Conservation (phyloP, 2,329 filamentous ascomycete species). For the Aspergillus niger region DNA sequence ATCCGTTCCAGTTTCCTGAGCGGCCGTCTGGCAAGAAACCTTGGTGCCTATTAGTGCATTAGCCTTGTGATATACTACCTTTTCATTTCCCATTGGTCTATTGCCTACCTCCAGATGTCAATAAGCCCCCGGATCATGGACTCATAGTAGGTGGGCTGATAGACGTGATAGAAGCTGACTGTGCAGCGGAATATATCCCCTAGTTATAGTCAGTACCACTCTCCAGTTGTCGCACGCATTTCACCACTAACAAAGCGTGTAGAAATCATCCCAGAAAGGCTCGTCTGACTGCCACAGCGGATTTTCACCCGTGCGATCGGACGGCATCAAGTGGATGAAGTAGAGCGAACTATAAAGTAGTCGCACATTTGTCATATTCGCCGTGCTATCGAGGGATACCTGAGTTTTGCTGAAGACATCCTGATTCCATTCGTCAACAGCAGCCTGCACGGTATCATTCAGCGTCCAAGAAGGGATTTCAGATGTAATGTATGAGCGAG, state of each 20-base stretch:
- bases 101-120: constrained; percentile 62
- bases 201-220: constrained; percentile 30
- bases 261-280: constrained; percentile 71
- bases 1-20: constrained; percentile 68
- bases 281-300: constrained; percentile 65
- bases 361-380: constrained; percentile 33
- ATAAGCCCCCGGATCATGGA: constrained; percentile 68
- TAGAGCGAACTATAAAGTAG: constrained; percentile 49
- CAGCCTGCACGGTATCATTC: constrained; percentile 51
- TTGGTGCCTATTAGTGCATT: constrained; percentile 33
- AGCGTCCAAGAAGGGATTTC: constrained; percentile 69
- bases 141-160: constrained; percentile 64
- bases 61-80: neutral
- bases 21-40: constrained; percentile 67
- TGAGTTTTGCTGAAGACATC: constrained; percentile 56
- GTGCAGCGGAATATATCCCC: constrained; percentile 69
- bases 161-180: constrained; percentile 65
- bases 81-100: neutral
- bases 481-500: constrained; percentile 64
- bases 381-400: constrained; percentile 35
- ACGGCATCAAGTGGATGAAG: constrained; percentile 68
- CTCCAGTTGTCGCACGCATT: constrained; percentile 20
- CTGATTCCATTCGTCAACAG: constrained; percentile 59
- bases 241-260: constrained; percentile 50
- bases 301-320: constrained; percentile 71